Conservation (phyloP, 768 basidiomycete species). For the Lanmaoa rubissima region DNA sequence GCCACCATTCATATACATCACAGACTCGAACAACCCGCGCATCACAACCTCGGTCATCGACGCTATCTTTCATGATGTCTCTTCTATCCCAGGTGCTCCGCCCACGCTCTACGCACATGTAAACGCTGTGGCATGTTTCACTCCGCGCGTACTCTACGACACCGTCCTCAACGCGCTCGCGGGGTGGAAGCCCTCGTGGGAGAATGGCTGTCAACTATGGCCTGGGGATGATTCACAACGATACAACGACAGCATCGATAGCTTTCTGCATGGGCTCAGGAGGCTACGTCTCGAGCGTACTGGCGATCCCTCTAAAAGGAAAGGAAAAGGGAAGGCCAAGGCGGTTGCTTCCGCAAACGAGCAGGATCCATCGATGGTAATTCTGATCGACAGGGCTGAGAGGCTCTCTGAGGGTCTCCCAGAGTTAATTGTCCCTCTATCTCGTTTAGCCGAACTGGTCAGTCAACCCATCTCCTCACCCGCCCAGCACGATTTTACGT, state of each 20-base stretch:
- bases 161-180: conserved; percentile 60
- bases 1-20: conserved; percentile 68
- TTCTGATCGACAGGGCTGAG: conserved; percentile 69
- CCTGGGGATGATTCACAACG: conserved; percentile 36
- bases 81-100: conserved; percentile 13
- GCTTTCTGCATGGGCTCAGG: conserved; percentile 65
- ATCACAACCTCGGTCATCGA: conserved; percentile 41
- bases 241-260: conserved; percentile 66
- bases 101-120: conserved; percentile 44
- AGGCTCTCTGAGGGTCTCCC: conserved; percentile 59
- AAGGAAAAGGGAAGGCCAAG: conserved; percentile 35
- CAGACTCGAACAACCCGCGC: conserved; percentile 52
- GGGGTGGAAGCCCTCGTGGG: conserved; percentile 56
- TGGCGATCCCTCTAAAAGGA: conserved; percentile 13
- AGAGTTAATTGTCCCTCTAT: conserved; percentile 66
- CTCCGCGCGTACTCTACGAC: conserved; percentile 63
- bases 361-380: conserved; percentile 43
- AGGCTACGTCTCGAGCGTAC: conserved; percentile 32
- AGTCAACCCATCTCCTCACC: conserved; percentile 16
- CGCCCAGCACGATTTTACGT: neutral
- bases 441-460: conserved; percentile 72
- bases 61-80: conserved; percentile 11
- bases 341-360: conserved; percentile 12
- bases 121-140: conserved; percentile 60
- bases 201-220: conserved; percentile 63